phyloP scores from a whole-genome alignment of 495 filamentous ascomycete genomes.

The Daldinia childiae region DNA sequence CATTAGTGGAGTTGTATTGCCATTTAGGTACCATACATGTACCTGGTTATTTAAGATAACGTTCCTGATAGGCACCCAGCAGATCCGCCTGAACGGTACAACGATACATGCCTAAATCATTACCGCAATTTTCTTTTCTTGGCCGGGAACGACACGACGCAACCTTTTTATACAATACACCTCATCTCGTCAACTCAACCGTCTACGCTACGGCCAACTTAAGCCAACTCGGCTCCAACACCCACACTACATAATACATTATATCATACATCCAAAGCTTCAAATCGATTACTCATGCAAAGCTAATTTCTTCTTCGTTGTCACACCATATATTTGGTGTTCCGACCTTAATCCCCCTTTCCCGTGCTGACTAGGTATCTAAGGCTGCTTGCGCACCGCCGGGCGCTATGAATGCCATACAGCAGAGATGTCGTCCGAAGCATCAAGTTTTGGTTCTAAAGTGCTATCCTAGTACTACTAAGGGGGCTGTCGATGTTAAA shows the following conservation, averaged over 20 bases:
- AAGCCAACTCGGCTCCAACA: background rate
- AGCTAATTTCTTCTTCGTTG: background rate
- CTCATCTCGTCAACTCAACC: conserved; percentile 8
- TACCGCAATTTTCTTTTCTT: conserved; percentile 32
- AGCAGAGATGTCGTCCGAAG: conserved; percentile 78
- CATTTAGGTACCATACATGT: conserved; percentile 1
- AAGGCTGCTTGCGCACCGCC: conserved; percentile 33
- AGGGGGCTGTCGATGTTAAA: conserved; percentile 87
- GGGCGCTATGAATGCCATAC: conserved; percentile 63
- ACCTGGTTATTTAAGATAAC: conserved; percentile 19
- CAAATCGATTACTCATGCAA: conserved; percentile 1
- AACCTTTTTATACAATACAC: conserved; percentile 5
- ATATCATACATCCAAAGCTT: background rate
- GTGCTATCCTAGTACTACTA: conserved; percentile 90
- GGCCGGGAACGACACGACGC: conserved; percentile 38
- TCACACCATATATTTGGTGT: conserved; percentile 8
- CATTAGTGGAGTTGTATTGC: background rate
- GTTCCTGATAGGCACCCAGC: conserved; percentile 18
- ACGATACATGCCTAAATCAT: conserved; percentile 26
- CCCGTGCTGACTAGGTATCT: conserved; percentile 25
- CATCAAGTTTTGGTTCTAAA: conserved; percentile 93
- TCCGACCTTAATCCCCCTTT: conserved; percentile 10
- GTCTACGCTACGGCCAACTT: background rate
- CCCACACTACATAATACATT: background rate
- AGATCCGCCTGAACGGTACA: conserved; percentile 25